phyloP scores from a whole-genome alignment of 2,329 filamentous ascomycete species.

The Mycocentrospora acerina region DNA sequence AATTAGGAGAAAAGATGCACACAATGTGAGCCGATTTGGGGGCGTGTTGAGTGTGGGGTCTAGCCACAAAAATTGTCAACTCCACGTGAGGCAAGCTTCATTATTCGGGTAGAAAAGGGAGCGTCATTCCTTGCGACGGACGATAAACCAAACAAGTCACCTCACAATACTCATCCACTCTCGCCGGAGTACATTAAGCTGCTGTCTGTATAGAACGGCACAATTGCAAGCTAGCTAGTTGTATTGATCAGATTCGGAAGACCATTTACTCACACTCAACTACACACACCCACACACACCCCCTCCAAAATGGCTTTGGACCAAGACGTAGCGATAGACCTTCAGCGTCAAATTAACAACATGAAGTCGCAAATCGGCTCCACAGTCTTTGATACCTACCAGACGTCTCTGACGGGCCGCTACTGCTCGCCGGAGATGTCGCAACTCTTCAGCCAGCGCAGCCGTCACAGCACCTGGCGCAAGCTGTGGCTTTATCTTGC shows the following conservation, averaged over 20 bases:
- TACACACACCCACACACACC: neutral
- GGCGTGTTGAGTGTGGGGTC: constrained; percentile 28
- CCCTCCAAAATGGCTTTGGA: constrained; percentile 16
- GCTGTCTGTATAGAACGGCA: too few relatives aligned
- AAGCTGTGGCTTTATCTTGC: constrained; percentile 84
- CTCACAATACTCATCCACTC: too few relatives aligned
- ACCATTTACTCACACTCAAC: too few relatives aligned
- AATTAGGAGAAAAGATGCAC: constrained; percentile 11
- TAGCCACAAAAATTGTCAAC: constrained; percentile 27
- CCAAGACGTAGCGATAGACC: constrained; percentile 21
- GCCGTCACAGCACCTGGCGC: constrained; percentile 76
- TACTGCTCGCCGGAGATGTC: constrained; percentile 65
- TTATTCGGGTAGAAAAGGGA: constrained; percentile 21
- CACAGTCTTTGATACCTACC: constrained; percentile 27
- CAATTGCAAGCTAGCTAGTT: neutral
- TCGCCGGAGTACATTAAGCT: too few relatives aligned
- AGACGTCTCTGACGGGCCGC: constrained; percentile 44
- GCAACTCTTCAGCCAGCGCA: constrained; percentile 75
- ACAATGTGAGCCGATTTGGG: constrained; percentile 13
- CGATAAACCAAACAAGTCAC: too few relatives aligned
- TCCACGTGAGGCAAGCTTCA: constrained; percentile 23
- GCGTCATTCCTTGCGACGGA: neutral
- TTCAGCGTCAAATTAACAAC: constrained; percentile 22
- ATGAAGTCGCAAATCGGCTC: constrained; percentile 24
- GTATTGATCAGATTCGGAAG: too few relatives aligned